phyloP scores from a whole-genome alignment of 306 rosid species.

The Acacia acuminata region DNA sequence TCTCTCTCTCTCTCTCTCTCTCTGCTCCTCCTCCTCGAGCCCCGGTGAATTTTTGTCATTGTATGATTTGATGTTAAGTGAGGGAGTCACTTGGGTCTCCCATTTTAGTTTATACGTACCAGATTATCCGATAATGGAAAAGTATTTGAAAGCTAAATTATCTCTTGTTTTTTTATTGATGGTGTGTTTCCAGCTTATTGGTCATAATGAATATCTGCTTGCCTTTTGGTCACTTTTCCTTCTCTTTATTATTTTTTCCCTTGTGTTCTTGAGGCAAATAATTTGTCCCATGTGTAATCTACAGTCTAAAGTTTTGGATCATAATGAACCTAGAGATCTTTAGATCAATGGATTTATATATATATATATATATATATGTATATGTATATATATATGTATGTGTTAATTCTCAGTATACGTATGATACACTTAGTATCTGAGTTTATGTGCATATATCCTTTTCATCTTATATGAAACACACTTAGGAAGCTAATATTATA shows the following conservation, averaged over 20 bases:
- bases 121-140: slow-evolving; percentile 39
- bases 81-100: slow-evolving; percentile 31
- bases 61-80: slow-evolving; percentile 37
- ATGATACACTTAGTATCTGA: background rate
- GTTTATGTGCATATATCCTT: background rate
- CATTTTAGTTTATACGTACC: slow-evolving; percentile 36
- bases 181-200: slow-evolving; percentile 6
- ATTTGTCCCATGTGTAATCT: slow-evolving; percentile 45
- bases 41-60: slow-evolving; percentile 25
- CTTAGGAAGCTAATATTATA: background rate
- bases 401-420: background rate
- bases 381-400: background rate
- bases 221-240: slow-evolving; percentile 18
- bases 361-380: background rate
- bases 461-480: background rate
- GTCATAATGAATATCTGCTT: background rate
- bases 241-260: background rate
- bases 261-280: slow-evolving; percentile 5
- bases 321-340: slow-evolving; percentile 8
- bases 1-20: background rate
- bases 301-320: slow-evolving; percentile 41
- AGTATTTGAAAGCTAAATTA: background rate
- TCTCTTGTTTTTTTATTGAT: slow-evolving; percentile 1
- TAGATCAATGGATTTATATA: background rate
- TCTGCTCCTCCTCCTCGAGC: background rate